Percentiles rank a stretch among this genome's conserved stretches.
phyloP scores from a whole-genome alignment of 495 filamentous ascomycete species.

The Chlorociboria aeruginascens region DNA sequence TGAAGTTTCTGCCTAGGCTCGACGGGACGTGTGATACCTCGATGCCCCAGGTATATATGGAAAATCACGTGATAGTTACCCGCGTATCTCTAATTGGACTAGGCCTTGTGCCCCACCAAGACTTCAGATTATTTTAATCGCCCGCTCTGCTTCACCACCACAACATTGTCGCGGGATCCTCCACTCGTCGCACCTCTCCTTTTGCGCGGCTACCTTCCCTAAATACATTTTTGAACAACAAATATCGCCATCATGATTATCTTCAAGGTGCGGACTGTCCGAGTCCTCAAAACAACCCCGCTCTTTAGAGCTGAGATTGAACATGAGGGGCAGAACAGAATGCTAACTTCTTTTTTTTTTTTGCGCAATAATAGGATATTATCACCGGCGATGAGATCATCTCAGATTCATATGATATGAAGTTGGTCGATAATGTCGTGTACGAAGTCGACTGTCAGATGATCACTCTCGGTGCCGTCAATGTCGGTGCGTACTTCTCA shows the following conservation, averaged over 20 bases:
- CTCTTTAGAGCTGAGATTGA: not conserved
- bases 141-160: too few relatives aligned
- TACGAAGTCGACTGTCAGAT: slow-evolving; percentile 87
- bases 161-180: too few relatives aligned
- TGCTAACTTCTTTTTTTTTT: slow-evolving; percentile 1
- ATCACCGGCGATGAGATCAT: slow-evolving; percentile 88
- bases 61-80: too few relatives aligned
- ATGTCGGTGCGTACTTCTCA: slow-evolving; percentile 48
- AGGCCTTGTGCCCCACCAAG: too few relatives aligned
- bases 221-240: not conserved
- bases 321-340: slow-evolving; percentile 2
- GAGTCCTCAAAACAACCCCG: not conserved
- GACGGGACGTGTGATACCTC: too few relatives aligned
- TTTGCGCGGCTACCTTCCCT: not conserved
- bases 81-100: too few relatives aligned
- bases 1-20: too few relatives aligned
- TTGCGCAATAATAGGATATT: slow-evolving; percentile 52
- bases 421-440: slow-evolving; percentile 59
- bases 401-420: slow-evolving; percentile 81
- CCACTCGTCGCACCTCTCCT: not conserved
- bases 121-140: too few relatives aligned
- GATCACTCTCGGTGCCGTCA: slow-evolving; percentile 61
- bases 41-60: too few relatives aligned
- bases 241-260: slow-evolving; percentile 57
- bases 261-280: slow-evolving; percentile 50